These are phyloP conservation scores for Filobasidium wieringae DNA, from an alignment of 768 basidiomycete species.

Conservation along the genomic window DNA sequence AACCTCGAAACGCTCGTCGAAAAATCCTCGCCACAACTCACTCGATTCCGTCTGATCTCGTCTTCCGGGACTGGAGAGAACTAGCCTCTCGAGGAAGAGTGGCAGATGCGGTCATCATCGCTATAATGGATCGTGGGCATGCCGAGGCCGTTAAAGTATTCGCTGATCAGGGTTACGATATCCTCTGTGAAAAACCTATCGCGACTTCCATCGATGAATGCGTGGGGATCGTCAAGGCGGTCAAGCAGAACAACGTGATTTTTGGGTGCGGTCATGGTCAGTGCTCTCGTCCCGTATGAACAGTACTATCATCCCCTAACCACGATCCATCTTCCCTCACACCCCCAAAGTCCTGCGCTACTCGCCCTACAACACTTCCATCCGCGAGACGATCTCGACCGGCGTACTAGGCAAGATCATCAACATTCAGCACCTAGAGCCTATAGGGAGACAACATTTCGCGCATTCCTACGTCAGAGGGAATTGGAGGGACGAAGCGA, in stretches of 20 bases:
- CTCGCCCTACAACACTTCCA: slow-evolving; percentile 64
- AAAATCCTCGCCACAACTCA: slow-evolving; percentile 50
- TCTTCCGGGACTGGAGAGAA: slow-evolving; percentile 61
- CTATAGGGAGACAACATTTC: slow-evolving; percentile 72
- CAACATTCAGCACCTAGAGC: slow-evolving; percentile 74
- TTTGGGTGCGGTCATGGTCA: slow-evolving; percentile 81
- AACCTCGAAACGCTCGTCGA: slow-evolving; percentile 61
- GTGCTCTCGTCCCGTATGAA: slow-evolving; percentile 16
- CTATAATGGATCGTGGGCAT: slow-evolving; percentile 64
- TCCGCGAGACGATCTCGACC: slow-evolving; percentile 59
- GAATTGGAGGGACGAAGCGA: slow-evolving; percentile 59
- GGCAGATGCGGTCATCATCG: slow-evolving; percentile 71
- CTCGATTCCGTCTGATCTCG: slow-evolving; percentile 54
- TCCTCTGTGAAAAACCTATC: slow-evolving; percentile 89
- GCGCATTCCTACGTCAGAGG: slow-evolving; percentile 81
- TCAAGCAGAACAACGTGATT: slow-evolving; percentile 58
- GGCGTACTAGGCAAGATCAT: slow-evolving; percentile 62
- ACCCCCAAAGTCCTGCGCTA: slow-evolving; percentile 62
- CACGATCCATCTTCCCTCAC: background rate
- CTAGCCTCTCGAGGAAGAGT: slow-evolving; percentile 58
- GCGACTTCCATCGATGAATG: slow-evolving; percentile 63
- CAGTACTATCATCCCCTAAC: no score
- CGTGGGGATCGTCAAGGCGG: slow-evolving; percentile 58
- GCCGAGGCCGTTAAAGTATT: slow-evolving; percentile 16
- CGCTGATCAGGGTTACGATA: slow-evolving; percentile 69